These are phyloP conservation scores for Aspergillus oerlinghausenensis DNA, from an alignment of 2,329 filamentous ascomycete species.

Conservation along the genomic window DNA sequence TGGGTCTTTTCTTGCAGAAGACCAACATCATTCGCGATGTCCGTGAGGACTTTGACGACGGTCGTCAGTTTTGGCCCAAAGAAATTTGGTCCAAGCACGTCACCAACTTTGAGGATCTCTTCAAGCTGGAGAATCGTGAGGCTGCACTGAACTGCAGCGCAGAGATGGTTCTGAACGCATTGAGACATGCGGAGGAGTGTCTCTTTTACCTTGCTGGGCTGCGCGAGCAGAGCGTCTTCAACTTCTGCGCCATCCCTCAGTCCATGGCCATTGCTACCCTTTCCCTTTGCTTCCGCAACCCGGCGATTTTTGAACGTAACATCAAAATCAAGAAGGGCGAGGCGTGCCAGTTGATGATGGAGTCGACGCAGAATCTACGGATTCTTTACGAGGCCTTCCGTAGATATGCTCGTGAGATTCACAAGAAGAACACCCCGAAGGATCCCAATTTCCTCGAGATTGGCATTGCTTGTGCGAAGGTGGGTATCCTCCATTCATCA, in stretches of 20 bases:
- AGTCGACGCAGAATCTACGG: conserved; percentile 85
- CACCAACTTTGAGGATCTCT: conserved; percentile 81
- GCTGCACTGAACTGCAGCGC: conserved; percentile 80
- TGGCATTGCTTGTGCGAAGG: conserved; percentile 82
- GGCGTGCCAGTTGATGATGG: conserved; percentile 84
- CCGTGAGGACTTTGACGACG: conserved; percentile 81
- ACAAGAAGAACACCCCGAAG: conserved; percentile 87
- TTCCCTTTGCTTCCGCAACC: conserved; percentile 88
- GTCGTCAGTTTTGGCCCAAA: conserved; percentile 87
- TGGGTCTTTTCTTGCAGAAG: conserved; percentile 97
- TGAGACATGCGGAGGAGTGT: conserved; percentile 85
- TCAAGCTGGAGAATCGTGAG: conserved; percentile 72
- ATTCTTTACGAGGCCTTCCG: conserved; percentile 79
- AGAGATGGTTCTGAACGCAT: conserved; percentile 88
- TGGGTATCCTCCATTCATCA: conserved; percentile 38
- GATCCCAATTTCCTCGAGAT: conserved; percentile 92
- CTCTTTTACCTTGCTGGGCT: conserved; percentile 97
- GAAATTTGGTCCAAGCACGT: conserved; percentile 98
- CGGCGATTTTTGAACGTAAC: conserved; percentile 75
- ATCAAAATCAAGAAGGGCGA: conserved; percentile 96
- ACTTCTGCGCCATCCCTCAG: conserved; percentile 96
- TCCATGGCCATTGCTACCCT: conserved; percentile 95
- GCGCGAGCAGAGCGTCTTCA: conserved; percentile 95
- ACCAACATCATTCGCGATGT: conserved; percentile 98
- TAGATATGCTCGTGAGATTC: conserved; percentile 72